These are phyloP conservation scores for Diaporthe destruens DNA, from an alignment of 2,329 filamentous ascomycete genomes.

Conservation along the genomic window DNA sequence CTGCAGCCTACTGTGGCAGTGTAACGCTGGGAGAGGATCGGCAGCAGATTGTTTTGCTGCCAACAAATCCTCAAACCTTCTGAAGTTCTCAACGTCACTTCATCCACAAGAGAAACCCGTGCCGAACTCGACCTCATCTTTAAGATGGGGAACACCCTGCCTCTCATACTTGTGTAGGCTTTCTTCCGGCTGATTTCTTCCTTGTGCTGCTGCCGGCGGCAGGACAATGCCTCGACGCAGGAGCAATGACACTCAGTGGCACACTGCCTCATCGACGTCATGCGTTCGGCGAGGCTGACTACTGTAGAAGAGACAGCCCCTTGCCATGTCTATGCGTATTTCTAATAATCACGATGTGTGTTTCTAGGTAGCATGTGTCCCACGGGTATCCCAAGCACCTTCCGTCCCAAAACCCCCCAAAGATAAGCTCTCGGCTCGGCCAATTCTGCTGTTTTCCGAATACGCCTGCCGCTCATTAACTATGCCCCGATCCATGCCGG, in stretches of 20 bases:
- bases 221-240: not conserved
- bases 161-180: not conserved
- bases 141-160: slow-evolving; percentile 8
- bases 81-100: slow-evolving; percentile 27
- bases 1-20: too few relatives aligned
- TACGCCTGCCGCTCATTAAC: slow-evolving; percentile 15
- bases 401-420: not conserved
- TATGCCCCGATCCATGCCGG: slow-evolving; percentile 8
- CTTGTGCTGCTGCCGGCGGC: slow-evolving; percentile 6
- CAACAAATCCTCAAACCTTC: too few relatives aligned
- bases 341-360: not conserved
- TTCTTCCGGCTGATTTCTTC: not conserved
- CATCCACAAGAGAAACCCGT: slow-evolving; percentile 13
- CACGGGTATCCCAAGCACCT: not conserved
- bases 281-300: not conserved
- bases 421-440: slow-evolving; percentile 21
- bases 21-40: slow-evolving; percentile 15
- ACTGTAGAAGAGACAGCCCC: too few relatives aligned
- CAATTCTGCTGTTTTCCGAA: slow-evolving; percentile 17
- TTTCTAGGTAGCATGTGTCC: slow-evolving; percentile 26
- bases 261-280: not conserved
- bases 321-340: not conserved
- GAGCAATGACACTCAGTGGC: too few relatives aligned
- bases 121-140: slow-evolving; percentile 16
- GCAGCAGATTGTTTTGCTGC: too few relatives aligned